Conservation (phyloP, 1,139 yeast species). For the Oligophagozyma castellii region DNA sequence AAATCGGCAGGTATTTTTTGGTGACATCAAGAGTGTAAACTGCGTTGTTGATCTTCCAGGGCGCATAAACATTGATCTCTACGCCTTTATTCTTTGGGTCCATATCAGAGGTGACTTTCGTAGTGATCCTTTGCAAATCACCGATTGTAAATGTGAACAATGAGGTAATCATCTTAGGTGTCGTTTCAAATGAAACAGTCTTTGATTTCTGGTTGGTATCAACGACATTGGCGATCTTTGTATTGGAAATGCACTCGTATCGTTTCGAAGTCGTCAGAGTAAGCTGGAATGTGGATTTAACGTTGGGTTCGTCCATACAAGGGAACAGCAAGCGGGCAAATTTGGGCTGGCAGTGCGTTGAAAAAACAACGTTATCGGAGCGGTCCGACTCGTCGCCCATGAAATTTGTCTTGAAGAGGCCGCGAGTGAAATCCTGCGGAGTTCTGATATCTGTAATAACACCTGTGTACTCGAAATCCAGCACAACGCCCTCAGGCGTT, state of each 20-base stretch:
- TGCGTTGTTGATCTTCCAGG: slow-evolving; percentile 35
- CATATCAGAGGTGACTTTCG: slow-evolving; percentile 16
- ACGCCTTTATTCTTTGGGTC: slow-evolving; percentile 13
- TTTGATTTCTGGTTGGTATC: slow-evolving; percentile 11
- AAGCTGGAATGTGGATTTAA: slow-evolving; percentile 39
- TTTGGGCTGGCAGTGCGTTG: slow-evolving; percentile 61
- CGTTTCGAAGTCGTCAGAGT: slow-evolving; percentile 18
- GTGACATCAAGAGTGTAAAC: slow-evolving; percentile 34
- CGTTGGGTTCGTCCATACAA: slow-evolving; percentile 46
- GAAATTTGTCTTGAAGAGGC: slow-evolving; percentile 57
- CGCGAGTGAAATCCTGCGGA: slow-evolving; percentile 42
- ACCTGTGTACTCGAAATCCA: slow-evolving; percentile 33
- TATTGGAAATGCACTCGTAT: slow-evolving; percentile 26
- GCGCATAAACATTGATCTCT: slow-evolving; percentile 41
- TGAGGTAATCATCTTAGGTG: slow-evolving; percentile 49
- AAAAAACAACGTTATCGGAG: slow-evolving; percentile 37
- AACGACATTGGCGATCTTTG: slow-evolving; percentile 18
- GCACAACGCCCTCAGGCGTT: slow-evolving; percentile 2
- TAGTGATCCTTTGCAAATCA: slow-evolving; percentile 40
- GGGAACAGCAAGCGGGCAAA: slow-evolving; percentile 52
- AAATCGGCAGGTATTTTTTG: slow-evolving; percentile 32
- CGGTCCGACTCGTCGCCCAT: slow-evolving; percentile 35
- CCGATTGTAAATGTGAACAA: slow-evolving; percentile 57
- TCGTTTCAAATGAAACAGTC: slow-evolving; percentile 30
- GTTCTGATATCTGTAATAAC: slow-evolving; percentile 43